Evolutionary conservation across 2,329 filamentous ascomycete species (phyloP).

Genomic region (Bipolaris bicolor): DNA sequence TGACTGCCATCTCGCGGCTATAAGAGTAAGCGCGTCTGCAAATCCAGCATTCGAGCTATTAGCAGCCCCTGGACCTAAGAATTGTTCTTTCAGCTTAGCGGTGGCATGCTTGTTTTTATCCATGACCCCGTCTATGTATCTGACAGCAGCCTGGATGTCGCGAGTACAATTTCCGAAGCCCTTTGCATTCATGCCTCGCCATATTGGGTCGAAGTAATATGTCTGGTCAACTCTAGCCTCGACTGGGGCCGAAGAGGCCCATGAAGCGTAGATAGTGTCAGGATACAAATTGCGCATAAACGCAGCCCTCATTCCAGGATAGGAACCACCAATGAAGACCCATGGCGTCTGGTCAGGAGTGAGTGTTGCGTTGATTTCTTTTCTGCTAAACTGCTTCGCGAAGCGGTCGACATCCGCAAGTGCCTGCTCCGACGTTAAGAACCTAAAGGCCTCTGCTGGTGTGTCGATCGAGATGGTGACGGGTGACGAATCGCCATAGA

Average conservation of each 20-base stretch:
- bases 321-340: conserved; percentile 49
- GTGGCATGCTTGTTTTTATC: conserved; percentile 41
- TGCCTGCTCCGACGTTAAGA: conserved; percentile 50
- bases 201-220: conserved; percentile 59
- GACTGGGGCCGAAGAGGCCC: conserved; percentile 50
- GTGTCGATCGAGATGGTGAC: conserved; percentile 43
- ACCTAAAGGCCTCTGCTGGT: conserved; percentile 44
- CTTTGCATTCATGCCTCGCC: conserved; percentile 52
- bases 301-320: conserved; percentile 49
- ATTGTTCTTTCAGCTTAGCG: conserved; percentile 54
- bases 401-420: conserved; percentile 52
- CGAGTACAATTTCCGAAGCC: conserved; percentile 56
- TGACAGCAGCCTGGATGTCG: conserved; percentile 57
- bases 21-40: conserved; percentile 20
- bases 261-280: conserved; percentile 47
- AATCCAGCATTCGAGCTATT: conserved; percentile 58
- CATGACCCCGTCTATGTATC: conserved; percentile 57
- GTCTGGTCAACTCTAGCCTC: conserved; percentile 58
- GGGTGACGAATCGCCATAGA: conserved; percentile 50
- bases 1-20: conserved; percentile 49
- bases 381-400: conserved; percentile 48
- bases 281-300: conserved; percentile 50
- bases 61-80: conserved; percentile 56
- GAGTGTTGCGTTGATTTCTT: conserved; percentile 43
- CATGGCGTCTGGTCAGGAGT: conserved; percentile 48